Evolutionary conservation across 805 yeast genomes (phyloP), one percentile per base, ranked within the genome.

Genomic region (Yamadazyma sp.): DNA sequence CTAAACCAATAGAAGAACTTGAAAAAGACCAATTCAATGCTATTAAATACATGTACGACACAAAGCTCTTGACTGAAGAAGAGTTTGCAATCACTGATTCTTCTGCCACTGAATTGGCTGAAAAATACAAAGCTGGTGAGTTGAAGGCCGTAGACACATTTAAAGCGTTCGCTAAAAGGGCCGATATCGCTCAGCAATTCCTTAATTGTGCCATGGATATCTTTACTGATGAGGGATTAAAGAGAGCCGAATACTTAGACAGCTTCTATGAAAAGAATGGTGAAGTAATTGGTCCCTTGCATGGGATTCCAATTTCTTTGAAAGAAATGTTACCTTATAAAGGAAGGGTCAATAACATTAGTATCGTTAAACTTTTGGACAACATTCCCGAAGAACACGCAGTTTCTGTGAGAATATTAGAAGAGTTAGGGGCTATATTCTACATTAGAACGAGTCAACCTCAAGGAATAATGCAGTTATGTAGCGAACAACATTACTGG

Each of bases 281-380:
- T 13, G 67, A 72, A 44, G 56, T 71, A 2, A 53, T 75, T 25
- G 86, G 86, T 15, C 80, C 84, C 1, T 65, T 81, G 33, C 86
- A 80, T 48, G 87, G 87, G 1, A 59, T 81, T 22, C 87, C 87
- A 3, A 59, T 80, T 17, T 76, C 83, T 1, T 61, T 80, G 40
- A 80, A 80, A 45, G 81, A 72, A 45, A 75, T 70, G 38, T 57
- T 61, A 50, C 44, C 49, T 44, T 65, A 52, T 48, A 55, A 48
- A 36, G 62, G 55, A 22, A 64, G 52, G 36, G 48, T 58, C 43
- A 65, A 71, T 12, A 71, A 67, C 45, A 72, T 59, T 16, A 58
- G 66, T n/a, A 67, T 57, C 46, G 74, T 66, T 7, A 54, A 67
- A 1, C 40, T 40, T 45, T 44, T 68, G 25, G 59, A 52, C 30